These are phyloP conservation scores for Boletus rubropictus DNA, from an alignment of 768 basidiomycete species.

Conservation along the genomic window DNA sequence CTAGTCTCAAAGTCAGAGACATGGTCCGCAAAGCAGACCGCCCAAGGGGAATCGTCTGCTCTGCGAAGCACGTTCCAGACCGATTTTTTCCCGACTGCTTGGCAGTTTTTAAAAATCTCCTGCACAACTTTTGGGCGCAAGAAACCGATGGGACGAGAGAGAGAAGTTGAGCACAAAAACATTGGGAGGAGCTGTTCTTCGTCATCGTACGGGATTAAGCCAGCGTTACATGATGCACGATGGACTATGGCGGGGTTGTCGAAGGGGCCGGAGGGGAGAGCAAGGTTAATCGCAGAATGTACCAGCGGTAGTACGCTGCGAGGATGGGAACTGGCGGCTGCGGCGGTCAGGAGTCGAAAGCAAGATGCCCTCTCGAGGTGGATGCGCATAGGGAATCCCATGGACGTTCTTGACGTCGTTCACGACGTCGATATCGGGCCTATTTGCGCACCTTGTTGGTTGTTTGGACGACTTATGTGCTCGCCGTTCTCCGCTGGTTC, in stretches of 20 bases:
- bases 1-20: conserved; percentile 12
- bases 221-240: conserved; percentile 19
- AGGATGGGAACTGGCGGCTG: neutral
- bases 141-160: conserved; percentile 17
- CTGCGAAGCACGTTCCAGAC: conserved; percentile 18
- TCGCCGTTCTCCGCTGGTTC: too few species aligned
- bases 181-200: conserved; percentile 22
- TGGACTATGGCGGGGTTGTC: conserved; percentile 6
- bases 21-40: conserved; percentile 17
- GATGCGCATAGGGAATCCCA: too few species aligned
- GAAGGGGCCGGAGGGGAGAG: conserved; percentile 24
- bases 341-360: conserved; percentile 1
- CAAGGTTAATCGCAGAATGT: conserved; percentile 22
- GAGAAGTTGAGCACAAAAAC: conserved; percentile 11
- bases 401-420: too few species aligned
- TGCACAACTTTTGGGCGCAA: conserved; percentile 11
- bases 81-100: conserved; percentile 3
- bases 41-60: conserved; percentile 15
- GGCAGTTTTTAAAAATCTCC: conserved; percentile 10
- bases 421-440: too few species aligned
- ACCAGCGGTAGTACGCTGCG: conserved; percentile 20
- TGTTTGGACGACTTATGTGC: too few species aligned
- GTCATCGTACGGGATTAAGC: conserved; percentile 2
- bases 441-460: too few species aligned
- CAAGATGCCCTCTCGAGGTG: too few species aligned